These are phyloP conservation scores for maize (Zea mays) DNA, from an alignment of 176 grass and related monocot species.

Conservation along the genomic window DNA sequence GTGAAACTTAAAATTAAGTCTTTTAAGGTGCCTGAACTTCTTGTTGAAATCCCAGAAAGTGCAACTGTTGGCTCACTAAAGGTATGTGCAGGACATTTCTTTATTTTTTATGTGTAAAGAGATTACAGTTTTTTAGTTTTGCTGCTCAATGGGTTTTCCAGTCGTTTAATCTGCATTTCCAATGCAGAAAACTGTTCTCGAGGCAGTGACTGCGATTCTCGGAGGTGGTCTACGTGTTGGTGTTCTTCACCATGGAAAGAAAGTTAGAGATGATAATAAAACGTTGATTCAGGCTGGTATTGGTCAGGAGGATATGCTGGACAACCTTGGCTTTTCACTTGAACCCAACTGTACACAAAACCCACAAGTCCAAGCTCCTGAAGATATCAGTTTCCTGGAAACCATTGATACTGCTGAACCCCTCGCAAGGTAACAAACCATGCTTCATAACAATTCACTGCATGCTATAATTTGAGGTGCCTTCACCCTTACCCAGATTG, in stretches of 20 bases:
- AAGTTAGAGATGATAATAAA: constrained; percentile 82
- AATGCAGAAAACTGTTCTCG: constrained; percentile 87
- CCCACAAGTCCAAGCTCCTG: constrained; percentile 42
- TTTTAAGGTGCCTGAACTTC: constrained; percentile 96
- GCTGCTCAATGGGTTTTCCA: neutral
- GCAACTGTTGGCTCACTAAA: constrained; percentile 89
- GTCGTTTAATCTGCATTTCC: constrained; percentile 41
- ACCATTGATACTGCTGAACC: constrained; percentile 63
- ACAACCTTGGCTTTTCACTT: constrained; percentile 76
- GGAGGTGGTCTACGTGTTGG: constrained; percentile 71
- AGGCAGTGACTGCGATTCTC: constrained; percentile 84
- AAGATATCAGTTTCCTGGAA: constrained; percentile 58
- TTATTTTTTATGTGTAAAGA: neutral
- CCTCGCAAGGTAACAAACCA: constrained; percentile 66
- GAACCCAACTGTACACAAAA: constrained; percentile 63
- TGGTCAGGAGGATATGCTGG: constrained; percentile 39
- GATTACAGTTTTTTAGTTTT: neutral
- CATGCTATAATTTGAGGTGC: constrained; percentile 13
- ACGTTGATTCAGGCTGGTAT: constrained; percentile 79
- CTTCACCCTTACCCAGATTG: constrained; percentile 12
- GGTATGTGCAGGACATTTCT: constrained; percentile 48
- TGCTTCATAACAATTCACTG: constrained; percentile 13
- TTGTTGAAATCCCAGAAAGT: constrained; percentile 90
- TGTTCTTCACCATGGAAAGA: constrained; percentile 83
- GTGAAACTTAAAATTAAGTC: constrained; percentile 93